Conservation (phyloP, 2,329 filamentous ascomycete genomes). For the Aplosporella prunicola region DNA sequence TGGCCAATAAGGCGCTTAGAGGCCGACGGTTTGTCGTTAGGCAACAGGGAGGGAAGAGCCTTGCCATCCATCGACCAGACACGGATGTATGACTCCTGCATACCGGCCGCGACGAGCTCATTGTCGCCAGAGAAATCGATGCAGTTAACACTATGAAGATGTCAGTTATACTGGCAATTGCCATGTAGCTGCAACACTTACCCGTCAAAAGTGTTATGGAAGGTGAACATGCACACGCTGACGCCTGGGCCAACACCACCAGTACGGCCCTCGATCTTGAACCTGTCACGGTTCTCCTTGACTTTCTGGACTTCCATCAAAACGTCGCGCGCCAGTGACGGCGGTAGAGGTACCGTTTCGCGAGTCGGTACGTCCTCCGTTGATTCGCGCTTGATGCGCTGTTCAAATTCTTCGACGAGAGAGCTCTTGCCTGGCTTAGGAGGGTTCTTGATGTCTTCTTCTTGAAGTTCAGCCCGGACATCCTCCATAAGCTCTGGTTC, state of each 20-base stretch:
- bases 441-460: slow-evolving; percentile 71
- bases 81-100: slow-evolving; percentile 88
- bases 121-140: slow-evolving; percentile 93
- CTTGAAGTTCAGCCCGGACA: slow-evolving; percentile 75
- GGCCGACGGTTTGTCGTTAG: slow-evolving; percentile 40
- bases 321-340: slow-evolving; percentile 81
- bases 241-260: slow-evolving; percentile 75
- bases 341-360: slow-evolving; percentile 73
- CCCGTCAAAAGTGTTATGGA: slow-evolving; percentile 92
- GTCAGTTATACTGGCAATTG: slow-evolving; percentile 16
- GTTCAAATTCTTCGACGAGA: slow-evolving; percentile 79
- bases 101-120: slow-evolving; percentile 76
- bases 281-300: slow-evolving; percentile 84
- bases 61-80: slow-evolving; percentile 88
- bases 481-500: slow-evolving; percentile 76
- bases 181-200: slow-evolving; percentile 33
- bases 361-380: slow-evolving; percentile 72
- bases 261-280: slow-evolving; percentile 75
- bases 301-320: slow-evolving; percentile 90
- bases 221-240: slow-evolving; percentile 95
- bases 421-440: slow-evolving; percentile 61
- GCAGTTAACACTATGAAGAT: slow-evolving; percentile 60
- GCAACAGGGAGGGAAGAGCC: slow-evolving; percentile 45
- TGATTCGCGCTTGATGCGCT: slow-evolving; percentile 81
- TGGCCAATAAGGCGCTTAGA: slow-evolving; percentile 79